Conservation (phyloP, 2,329 filamentous ascomycete genomes). For the Epichloe hybrida region DNA sequence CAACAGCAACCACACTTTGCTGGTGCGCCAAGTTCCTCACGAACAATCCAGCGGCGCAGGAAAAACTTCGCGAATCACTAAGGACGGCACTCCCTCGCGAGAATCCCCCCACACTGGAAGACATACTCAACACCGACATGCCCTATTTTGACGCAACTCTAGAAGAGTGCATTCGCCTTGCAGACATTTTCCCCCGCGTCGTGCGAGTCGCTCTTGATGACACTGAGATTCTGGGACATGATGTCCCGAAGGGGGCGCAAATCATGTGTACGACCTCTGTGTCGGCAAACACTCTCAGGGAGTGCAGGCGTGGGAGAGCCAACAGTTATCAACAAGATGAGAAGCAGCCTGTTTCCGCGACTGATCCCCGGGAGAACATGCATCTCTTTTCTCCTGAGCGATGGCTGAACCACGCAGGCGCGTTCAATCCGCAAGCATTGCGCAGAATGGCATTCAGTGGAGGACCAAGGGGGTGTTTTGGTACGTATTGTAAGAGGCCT, state of each 20-base stretch:
- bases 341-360: background rate
- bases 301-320: background rate
- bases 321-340: background rate
- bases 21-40: slow-evolving; percentile 12
- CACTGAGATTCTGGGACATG: background rate
- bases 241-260: background rate
- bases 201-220: background rate
- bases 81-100: slow-evolving; percentile 4
- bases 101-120: background rate
- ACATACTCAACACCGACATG: background rate
- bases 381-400: slow-evolving; percentile 5
- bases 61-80: slow-evolving; percentile 10
- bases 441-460: background rate
- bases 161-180: slow-evolving; percentile 1
- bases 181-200: background rate
- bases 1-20: slow-evolving; percentile 9
- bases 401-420: slow-evolving; percentile 4
- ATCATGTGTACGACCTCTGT: background rate
- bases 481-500: background rate
- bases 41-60: slow-evolving; percentile 7
- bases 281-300: background rate
- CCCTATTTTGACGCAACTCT: slow-evolving; percentile 2
- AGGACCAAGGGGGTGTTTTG: background rate
- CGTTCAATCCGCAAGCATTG: background rate
- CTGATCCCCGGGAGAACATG: background rate